phyloP scores from a whole-genome alignment of 2,329 filamentous ascomycete genomes.

The Bipolaris victoriae region DNA sequence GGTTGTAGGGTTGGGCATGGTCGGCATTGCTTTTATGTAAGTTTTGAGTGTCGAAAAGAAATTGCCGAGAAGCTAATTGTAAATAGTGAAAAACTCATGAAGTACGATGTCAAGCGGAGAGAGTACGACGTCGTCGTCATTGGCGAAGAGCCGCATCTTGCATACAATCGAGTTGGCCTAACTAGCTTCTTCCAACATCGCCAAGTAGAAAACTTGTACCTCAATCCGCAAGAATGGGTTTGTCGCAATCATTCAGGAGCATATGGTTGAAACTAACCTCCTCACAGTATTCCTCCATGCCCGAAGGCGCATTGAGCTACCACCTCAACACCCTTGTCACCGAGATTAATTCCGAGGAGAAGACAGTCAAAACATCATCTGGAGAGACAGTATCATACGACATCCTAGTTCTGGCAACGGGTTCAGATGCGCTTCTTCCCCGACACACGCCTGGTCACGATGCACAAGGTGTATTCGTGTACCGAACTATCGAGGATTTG shows the following conservation, averaged over 20 bases:
- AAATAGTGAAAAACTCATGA: slow-evolving; percentile 75
- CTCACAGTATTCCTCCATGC: slow-evolving; percentile 67
- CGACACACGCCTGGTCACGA: slow-evolving; percentile 76
- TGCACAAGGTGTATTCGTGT: slow-evolving; percentile 85
- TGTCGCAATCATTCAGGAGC: neutral
- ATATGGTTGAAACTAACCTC: slow-evolving; percentile 4
- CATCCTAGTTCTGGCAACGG: slow-evolving; percentile 81
- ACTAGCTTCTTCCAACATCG: slow-evolving; percentile 89
- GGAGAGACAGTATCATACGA: slow-evolving; percentile 76
- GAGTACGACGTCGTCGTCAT: slow-evolving; percentile 85
- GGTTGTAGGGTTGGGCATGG: slow-evolving; percentile 90
- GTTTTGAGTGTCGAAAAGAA: slow-evolving; percentile 39
- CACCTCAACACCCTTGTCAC: slow-evolving; percentile 77
- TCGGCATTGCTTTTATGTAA: slow-evolving; percentile 86
- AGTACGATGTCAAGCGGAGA: slow-evolving; percentile 75
- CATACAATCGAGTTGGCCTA: slow-evolving; percentile 89
- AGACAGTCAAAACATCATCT: slow-evolving; percentile 72
- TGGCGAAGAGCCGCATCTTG: slow-evolving; percentile 84
- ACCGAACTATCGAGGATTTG: slow-evolving; percentile 83
- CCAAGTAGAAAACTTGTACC: slow-evolving; percentile 83
- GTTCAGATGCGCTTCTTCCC: slow-evolving; percentile 80
- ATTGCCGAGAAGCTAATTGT: too few species aligned
- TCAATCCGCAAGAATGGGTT: slow-evolving; percentile 85
- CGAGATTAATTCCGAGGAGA: slow-evolving; percentile 67
- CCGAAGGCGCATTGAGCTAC: slow-evolving; percentile 72